These are phyloP conservation scores for Cytospora piceae DNA, from an alignment of 2,329 filamentous ascomycete genomes.

Conservation along the genomic window DNA sequence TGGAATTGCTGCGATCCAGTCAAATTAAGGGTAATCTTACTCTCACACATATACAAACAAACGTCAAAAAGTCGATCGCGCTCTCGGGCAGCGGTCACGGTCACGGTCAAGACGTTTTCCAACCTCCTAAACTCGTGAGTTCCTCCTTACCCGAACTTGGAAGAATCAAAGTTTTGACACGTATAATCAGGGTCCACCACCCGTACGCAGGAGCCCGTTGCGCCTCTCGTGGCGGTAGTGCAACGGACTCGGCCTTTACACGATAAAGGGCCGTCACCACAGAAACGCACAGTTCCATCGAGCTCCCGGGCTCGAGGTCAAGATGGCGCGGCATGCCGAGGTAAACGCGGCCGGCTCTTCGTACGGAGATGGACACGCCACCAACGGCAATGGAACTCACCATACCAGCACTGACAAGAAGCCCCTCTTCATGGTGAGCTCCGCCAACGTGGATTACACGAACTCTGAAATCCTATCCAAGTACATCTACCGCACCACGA, in stretches of 20 bases:
- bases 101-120: constrained; percentile 95
- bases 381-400: constrained; percentile 37
- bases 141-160: constrained; percentile 17
- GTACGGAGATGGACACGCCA: constrained; percentile 61
- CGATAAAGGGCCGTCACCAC: constrained; percentile 50
- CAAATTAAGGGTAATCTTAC: not conserved
- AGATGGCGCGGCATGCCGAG: constrained; percentile 93
- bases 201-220: constrained; percentile 96
- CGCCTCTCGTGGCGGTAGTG: constrained; percentile 83
- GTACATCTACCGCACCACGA: constrained; percentile 96
- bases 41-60: not conserved
- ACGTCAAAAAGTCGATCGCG: constrained; percentile 53
- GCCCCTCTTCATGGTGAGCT: constrained; percentile 79
- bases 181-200: constrained; percentile 74
- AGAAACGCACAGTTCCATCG: constrained; percentile 37
- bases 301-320: constrained; percentile 40
- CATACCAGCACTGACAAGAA: constrained; percentile 56
- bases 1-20: not conserved
- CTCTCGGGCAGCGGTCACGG: constrained; percentile 65
- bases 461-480: constrained; percentile 86
- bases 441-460: constrained; percentile 90
- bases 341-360: constrained; percentile 54
- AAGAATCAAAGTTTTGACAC: constrained; percentile 36
- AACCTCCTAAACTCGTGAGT: constrained; percentile 95
- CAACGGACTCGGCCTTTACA: constrained; percentile 69